Base-by-base conservation (phyloP, 139 green algal genomes). In the Micractinium sp. region DNA sequence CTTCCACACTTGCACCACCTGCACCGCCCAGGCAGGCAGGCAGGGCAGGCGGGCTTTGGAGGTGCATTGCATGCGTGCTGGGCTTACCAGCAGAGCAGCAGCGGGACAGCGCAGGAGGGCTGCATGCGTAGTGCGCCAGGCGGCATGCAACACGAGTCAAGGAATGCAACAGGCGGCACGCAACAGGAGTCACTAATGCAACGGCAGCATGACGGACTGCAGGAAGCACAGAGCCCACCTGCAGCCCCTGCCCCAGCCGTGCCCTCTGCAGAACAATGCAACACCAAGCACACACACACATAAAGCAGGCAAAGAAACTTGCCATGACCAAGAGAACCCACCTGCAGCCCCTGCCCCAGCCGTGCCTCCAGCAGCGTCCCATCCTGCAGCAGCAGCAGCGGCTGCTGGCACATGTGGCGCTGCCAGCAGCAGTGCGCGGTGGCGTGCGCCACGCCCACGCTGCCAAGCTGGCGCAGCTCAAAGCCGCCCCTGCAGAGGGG, bases 361-460 rank as follows among this genome's bases (percentile, higher is more conserved):
- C 66, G 29, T 25, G 27, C 83, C 41, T 87, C 83, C 83, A 87
- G 67, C 67, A 87, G 83, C 14, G 66, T n/a, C 2, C 66, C 83
- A 33, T 87, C 83, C 19, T 63, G 25, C 67, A 87, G 83, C 66
- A 87, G 83, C 83, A 87, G 61, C 83, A 87, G 38, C 38, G 83
- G 83, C 38, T 39, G 66, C 67, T 87, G 83, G 38, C 38, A 18
- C 38, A 81, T 27, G 66, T 87, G 83, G 29, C 83, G 83, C 83
- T 87, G 83, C 83, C 83, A 87, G 83, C 83, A 87, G 38, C 22
- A 38, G 83, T 87, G 83, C 29, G 83, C 83, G 27, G 83, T 81
- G 83, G 83, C 66, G 3, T 29, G 38, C 1, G 20, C 22, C 14
- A 27, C 35, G 38, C 66, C 39, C 27, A 87, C 27, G 23, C 27